Evolutionary conservation across 805 yeast species (phyloP).

Genomic region (Saturnispora galanensis): DNA sequence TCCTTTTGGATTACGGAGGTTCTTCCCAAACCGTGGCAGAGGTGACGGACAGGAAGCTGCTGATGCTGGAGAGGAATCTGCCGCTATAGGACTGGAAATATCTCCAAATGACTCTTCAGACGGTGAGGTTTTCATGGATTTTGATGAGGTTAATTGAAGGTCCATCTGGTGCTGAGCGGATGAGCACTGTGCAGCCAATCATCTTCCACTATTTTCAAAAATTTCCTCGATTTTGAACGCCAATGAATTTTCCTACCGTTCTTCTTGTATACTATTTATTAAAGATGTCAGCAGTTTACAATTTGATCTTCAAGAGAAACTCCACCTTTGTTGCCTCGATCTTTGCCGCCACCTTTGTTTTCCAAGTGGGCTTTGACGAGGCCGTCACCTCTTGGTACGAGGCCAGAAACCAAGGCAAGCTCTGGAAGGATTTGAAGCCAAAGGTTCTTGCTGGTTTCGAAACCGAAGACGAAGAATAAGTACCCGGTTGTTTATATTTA

Average conservation of each 20-base stretch:
- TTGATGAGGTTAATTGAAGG: too few relatives aligned
- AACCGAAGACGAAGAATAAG: constrained; percentile 46
- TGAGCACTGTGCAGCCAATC: too few relatives aligned
- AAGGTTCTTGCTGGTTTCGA: constrained; percentile 45
- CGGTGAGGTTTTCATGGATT: too few relatives aligned
- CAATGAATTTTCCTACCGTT: not conserved
- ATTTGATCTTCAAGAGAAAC: constrained; percentile 79
- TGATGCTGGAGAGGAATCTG: not conserved
- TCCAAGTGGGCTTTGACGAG: constrained; percentile 67
- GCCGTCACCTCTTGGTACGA: constrained; percentile 65
- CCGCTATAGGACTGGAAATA: too few relatives aligned
- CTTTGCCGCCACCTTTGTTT: constrained; percentile 75
- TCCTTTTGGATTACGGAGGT: too few relatives aligned
- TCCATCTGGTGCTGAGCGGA: too few relatives aligned
- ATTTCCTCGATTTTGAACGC: too few relatives aligned
- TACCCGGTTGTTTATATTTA: not conserved
- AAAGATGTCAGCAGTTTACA: constrained; percentile 39
- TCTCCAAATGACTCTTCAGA: too few relatives aligned
- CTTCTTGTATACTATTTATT: not conserved
- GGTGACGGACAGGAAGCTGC: constrained; percentile 3
- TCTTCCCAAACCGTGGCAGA: too few relatives aligned
- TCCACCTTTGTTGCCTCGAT: constrained; percentile 76
- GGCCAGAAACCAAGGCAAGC: constrained; percentile 72
- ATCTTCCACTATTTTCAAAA: too few relatives aligned
- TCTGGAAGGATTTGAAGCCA: constrained; percentile 70